Conservation (phyloP, 345 rosid species). For the Brassica napus region Da-Ae NC_063436.1:12959001-12959500, state of each 20-base stretch:
- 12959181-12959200: conserved; percentile 5
- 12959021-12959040: background rate
- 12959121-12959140: conserved; percentile 92
- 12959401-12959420: conserved; percentile 13
- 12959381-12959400: conserved; percentile 11
- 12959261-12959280: conserved; percentile 85
- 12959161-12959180: background rate
- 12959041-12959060: conserved; percentile 63
- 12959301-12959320: conserved; percentile 77
- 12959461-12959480: background rate
- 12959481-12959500: background rate
- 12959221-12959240: conserved; percentile 80
- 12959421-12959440: conserved; percentile 11
- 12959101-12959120: conserved; percentile 80
- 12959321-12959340: conserved; percentile 72
- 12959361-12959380: background rate
- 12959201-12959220: background rate
- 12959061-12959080: conserved; percentile 91
- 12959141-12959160: conserved; percentile 43
- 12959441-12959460: background rate
- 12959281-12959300: conserved; percentile 67
- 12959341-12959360: conserved; percentile 30
- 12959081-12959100: conserved; percentile 82
- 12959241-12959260: conserved; percentile 77
- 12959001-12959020: background rate